Evolutionary conservation across 768 basidiomycete genomes (phyloP).

Genomic region (Psilocybe sp.): DNA sequence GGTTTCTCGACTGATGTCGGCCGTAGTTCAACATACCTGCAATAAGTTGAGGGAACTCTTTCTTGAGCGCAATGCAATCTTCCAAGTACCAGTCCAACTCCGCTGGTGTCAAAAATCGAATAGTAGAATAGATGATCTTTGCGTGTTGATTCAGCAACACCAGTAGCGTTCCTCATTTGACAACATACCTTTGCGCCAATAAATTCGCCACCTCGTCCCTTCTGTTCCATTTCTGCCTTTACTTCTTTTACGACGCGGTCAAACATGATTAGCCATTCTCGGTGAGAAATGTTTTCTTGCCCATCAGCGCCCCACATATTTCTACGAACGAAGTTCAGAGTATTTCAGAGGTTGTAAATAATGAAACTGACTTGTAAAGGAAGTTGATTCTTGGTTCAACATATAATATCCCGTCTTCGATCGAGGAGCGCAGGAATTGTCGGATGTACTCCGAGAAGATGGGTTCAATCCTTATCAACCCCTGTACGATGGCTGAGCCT

Average conservation of each 20-base stretch:
- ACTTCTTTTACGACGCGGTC: slow-evolving; percentile 50
- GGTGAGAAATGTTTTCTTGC: slow-evolving; percentile 52
- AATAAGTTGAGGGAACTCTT: slow-evolving; percentile 71
- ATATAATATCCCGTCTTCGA: slow-evolving; percentile 73
- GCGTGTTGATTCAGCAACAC: background rate
- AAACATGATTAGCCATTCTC: slow-evolving; percentile 56
- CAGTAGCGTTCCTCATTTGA: background rate
- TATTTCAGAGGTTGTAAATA: background rate
- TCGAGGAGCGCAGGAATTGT: slow-evolving; percentile 57
- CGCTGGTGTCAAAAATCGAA: slow-evolving; percentile 52
- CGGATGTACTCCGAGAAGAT: slow-evolving; percentile 60
- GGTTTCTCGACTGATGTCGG: background rate
- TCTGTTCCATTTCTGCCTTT: slow-evolving; percentile 43
- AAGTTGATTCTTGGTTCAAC: slow-evolving; percentile 71
- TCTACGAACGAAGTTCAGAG: slow-evolving; percentile 27
- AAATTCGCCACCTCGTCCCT: slow-evolving; percentile 60
- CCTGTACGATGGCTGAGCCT: slow-evolving; percentile 23
- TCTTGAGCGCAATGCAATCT: slow-evolving; percentile 72
- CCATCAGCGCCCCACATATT: slow-evolving; percentile 58
- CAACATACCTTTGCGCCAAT: slow-evolving; percentile 57
- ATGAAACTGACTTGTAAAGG: slow-evolving; percentile 41
- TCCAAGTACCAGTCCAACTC: slow-evolving; percentile 66
- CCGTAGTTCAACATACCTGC: slow-evolving; percentile 45
- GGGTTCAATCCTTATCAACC: slow-evolving; percentile 49
- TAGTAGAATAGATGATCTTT: slow-evolving; percentile 70